A percentile compares a stretch with the other conserved stretches of the same genome.
phyloP scores from a whole-genome alignment of 2,329 filamentous ascomycete species.

The Calonectria leucothoes region DNA sequence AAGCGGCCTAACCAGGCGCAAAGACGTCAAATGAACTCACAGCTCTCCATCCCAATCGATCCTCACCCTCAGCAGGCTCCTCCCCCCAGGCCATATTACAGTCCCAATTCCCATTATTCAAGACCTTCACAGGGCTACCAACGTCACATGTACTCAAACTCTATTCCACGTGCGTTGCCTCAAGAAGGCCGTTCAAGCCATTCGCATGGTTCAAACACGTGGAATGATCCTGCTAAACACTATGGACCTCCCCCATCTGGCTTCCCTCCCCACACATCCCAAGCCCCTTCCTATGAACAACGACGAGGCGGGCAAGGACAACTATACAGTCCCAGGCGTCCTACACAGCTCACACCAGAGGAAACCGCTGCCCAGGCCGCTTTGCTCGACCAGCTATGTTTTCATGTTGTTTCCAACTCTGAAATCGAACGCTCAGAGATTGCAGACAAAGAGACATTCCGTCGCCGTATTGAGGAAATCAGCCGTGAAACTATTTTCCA shows the following conservation, averaged over 20 bases:
- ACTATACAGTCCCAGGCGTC: conserved; percentile 36
- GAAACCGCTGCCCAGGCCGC: conserved; percentile 61
- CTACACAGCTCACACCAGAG: conserved; percentile 51
- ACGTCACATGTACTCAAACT: conserved; percentile 36
- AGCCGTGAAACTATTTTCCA: conserved; percentile 69
- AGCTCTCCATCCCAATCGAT: conserved; percentile 68
- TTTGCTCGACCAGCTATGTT: conserved; percentile 62
- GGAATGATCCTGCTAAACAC: conserved; percentile 35
- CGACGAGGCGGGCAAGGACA: conserved; percentile 27
- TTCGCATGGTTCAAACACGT: conserved; percentile 31
- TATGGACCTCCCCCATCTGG: conserved; percentile 35
- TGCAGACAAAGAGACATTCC: conserved; percentile 77
- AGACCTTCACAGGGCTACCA: conserved; percentile 37
- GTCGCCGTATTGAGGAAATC: conserved; percentile 71
- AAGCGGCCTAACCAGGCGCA: conserved; percentile 73
- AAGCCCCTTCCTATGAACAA: conserved; percentile 13
- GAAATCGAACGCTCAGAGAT: conserved; percentile 75
- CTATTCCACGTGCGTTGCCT: conserved; percentile 29
- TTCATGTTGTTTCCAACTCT: conserved; percentile 60
- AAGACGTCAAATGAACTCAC: conserved; percentile 70
- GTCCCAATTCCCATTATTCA: conserved; percentile 43
- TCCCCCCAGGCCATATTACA: conserved; percentile 44
- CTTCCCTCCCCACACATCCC: conserved; percentile 12
- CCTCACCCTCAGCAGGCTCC: conserved; percentile 50
- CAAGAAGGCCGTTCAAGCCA: conserved; percentile 28